phyloP scores from a whole-genome alignment of 768 basidiomycete species.

The Suillus clintonianus region DNA sequence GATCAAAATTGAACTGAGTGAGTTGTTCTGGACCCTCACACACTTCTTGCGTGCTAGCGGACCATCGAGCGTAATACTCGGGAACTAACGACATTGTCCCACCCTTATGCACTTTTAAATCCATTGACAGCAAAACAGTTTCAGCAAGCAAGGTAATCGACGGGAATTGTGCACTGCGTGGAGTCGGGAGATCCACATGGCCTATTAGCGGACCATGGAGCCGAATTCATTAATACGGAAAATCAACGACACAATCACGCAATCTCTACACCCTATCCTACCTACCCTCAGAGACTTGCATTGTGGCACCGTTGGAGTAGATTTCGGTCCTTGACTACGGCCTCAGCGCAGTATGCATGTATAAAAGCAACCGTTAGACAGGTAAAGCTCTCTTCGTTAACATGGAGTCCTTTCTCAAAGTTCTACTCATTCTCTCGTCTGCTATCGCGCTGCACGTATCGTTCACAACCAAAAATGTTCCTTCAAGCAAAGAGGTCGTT shows the following conservation, averaged over 20 bases:
- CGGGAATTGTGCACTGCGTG: neutral
- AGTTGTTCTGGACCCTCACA: too few species aligned
- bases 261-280: neutral
- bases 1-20: too few species aligned
- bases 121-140: neutral
- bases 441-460: constrained; percentile 43
- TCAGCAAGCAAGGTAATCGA: neutral
- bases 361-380: neutral
- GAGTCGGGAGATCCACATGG: neutral
- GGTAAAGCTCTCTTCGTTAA: neutral
- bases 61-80: neutral
- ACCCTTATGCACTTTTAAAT: too few species aligned
- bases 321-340: neutral
- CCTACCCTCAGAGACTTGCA: neutral
- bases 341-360: neutral
- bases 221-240: neutral
- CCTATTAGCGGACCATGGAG: neutral
- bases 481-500: constrained; percentile 36
- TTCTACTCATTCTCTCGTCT: constrained; percentile 44
- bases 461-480: constrained; percentile 46
- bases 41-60: neutral
- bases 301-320: neutral
- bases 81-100: neutral
- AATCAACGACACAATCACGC: neutral
- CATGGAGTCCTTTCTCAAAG: constrained; percentile 34